These are phyloP conservation scores for Barbarea vulgaris DNA, from an alignment of 345 rosid genomes.

Conservation along the genomic window DNA sequence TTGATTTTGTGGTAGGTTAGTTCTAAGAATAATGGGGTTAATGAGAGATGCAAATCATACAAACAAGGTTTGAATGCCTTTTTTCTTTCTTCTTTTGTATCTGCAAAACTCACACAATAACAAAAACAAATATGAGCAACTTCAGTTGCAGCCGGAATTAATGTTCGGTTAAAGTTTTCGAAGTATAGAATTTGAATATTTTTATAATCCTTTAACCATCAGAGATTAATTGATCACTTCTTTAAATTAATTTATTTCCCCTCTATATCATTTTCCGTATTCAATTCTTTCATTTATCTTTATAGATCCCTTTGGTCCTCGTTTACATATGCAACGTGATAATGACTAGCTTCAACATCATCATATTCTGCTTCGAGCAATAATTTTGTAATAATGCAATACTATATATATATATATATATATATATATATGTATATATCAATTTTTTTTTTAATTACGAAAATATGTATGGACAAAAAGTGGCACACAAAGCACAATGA, in stretches of 20 bases:
- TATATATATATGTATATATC: neutral
- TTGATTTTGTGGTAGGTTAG: neutral
- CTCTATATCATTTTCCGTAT: neutral
- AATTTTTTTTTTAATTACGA: neutral
- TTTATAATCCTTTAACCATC: neutral
- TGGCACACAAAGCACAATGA: slow-evolving; percentile 23
- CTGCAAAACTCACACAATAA: neutral
- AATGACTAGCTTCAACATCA: slow-evolving; percentile 29
- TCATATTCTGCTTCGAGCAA: slow-evolving; percentile 24
- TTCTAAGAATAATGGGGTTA: neutral
- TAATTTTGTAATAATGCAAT: slow-evolving; percentile 16
- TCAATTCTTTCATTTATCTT: neutral
- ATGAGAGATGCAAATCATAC: neutral
- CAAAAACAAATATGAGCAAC: neutral
- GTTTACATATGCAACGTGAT: slow-evolving; percentile 26
- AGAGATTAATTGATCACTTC: neutral
- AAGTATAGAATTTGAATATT: neutral
- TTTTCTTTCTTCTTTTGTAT: neutral
- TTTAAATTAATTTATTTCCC: neutral
- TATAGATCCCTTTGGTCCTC: slow-evolving; percentile 22
- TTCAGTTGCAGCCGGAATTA: neutral
- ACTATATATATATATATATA: neutral
- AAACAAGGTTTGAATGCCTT: neutral
- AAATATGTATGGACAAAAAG: slow-evolving; percentile 26
- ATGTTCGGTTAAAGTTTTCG: neutral